Conservation (phyloP, 495 filamentous ascomycete species). For the Trypethelium eluteriae region DNA sequence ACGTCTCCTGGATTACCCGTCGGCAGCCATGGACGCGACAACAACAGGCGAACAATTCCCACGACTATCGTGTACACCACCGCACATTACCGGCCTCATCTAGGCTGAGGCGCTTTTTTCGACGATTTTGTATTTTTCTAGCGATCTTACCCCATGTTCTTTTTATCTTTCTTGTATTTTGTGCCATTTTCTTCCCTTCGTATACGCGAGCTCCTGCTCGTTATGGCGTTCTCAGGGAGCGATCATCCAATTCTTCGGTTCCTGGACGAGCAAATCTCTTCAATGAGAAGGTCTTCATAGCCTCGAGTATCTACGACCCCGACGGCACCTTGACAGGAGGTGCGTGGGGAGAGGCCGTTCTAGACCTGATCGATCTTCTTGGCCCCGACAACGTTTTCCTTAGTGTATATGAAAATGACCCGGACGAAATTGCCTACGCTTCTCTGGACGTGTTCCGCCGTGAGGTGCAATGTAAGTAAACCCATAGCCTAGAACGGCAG, state of each 20-base stretch:
- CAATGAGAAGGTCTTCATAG: constrained; percentile 67
- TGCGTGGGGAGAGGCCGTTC: constrained; percentile 56
- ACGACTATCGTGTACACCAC: not conserved
- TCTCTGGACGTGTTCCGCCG: constrained; percentile 40
- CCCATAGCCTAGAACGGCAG: not conserved
- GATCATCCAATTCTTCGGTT: constrained; percentile 32
- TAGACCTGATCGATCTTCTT: constrained; percentile 55
- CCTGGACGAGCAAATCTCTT: constrained; percentile 54
- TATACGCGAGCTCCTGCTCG: constrained; percentile 50
- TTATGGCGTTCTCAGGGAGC: constrained; percentile 40
- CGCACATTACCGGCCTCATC: not conserved
- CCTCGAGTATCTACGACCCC: constrained; percentile 63
- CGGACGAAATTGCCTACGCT: constrained; percentile 39
- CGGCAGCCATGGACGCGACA: not conserved
- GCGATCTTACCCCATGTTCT: constrained; percentile 10
- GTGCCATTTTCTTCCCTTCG: constrained; percentile 50
- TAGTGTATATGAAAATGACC: constrained; percentile 65
- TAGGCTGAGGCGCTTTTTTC: not conserved
- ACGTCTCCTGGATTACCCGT: not conserved
- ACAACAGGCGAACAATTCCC: not conserved
- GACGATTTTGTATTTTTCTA: not conserved
- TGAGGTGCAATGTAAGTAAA: constrained; percentile 40
- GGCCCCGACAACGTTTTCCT: constrained; percentile 51
- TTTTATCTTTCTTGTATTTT: constrained; percentile 11
- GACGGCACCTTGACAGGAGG: constrained; percentile 52